Evolutionary conservation across 805 yeast species (phyloP).

Genomic region (Ogataea trehalophila): DNA sequence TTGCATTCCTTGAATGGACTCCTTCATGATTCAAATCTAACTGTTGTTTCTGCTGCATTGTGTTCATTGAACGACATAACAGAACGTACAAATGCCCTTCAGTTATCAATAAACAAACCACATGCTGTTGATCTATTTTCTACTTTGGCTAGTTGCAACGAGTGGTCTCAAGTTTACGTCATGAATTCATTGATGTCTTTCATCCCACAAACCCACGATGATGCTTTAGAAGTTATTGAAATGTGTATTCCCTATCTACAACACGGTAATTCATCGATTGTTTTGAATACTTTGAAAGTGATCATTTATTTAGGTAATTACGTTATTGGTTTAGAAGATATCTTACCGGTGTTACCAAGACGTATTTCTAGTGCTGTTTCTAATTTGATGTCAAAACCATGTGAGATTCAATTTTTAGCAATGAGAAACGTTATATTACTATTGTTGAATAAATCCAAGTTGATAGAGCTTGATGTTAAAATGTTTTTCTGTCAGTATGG

Average conservation of each 20-base stretch:
- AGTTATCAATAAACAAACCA: constrained; percentile 46
- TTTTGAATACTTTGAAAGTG: constrained; percentile 67
- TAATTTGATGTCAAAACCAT: constrained; percentile 64
- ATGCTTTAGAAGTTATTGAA: constrained; percentile 64
- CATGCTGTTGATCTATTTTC: constrained; percentile 42
- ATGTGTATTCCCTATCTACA: constrained; percentile 64
- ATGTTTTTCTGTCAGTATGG: constrained; percentile 78
- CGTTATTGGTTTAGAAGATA: constrained; percentile 49
- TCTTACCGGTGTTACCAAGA: constrained; percentile 50
- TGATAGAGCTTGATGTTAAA: constrained; percentile 63
- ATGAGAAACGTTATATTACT: constrained; percentile 75
- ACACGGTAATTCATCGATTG: constrained; percentile 78
- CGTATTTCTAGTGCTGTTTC: constrained; percentile 65
- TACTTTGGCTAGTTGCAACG: constrained; percentile 41
- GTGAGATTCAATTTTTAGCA: constrained; percentile 80
- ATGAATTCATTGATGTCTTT: constrained; percentile 60
- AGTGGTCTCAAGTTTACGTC: constrained; percentile 73
- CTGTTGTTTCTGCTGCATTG: constrained; percentile 68
- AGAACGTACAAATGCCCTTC: constrained; percentile 46
- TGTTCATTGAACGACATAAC: constrained; percentile 63
- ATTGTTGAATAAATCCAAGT: constrained; percentile 57
- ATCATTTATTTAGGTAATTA: constrained; percentile 72
- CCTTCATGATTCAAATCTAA: constrained; percentile 51
- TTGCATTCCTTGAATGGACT: constrained; percentile 46
- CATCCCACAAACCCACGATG: constrained; percentile 65